A percentile compares a stretch with the other conserved stretches of the same genome.
Evolutionary conservation across 352 stramenopile species (phyloP).

Genomic region (Globisporangium ultimum): DNA sequence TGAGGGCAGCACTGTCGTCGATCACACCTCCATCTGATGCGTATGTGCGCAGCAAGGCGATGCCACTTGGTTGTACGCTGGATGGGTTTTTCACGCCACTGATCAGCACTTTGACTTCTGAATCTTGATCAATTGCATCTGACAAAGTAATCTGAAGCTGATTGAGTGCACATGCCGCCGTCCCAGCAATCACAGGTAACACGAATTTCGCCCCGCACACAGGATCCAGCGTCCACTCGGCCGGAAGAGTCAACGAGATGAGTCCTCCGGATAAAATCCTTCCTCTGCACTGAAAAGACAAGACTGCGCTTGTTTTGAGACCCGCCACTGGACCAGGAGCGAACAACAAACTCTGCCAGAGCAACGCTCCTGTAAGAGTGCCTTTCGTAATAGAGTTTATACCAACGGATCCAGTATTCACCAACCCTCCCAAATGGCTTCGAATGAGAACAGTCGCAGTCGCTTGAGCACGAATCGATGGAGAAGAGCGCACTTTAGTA

Average conservation of each 20-base stretch:
- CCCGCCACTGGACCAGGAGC: constrained; percentile 50
- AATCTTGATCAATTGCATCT: constrained; percentile 35
- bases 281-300: constrained; percentile 40
- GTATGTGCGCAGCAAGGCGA: constrained; percentile 21
- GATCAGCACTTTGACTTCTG: constrained; percentile 32
- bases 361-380: constrained; percentile 28
- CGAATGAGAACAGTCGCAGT: constrained; percentile 19
- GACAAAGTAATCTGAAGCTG: constrained; percentile 28
- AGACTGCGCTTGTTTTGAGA: constrained; percentile 33
- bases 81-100: constrained; percentile 43
- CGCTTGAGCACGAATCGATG: constrained; percentile 28
- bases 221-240: constrained; percentile 38
- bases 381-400: constrained; percentile 36
- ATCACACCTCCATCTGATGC: constrained; percentile 45
- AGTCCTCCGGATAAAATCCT: constrained; percentile 27
- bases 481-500: constrained; percentile 40
- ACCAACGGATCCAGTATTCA: constrained; percentile 35
- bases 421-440: constrained; percentile 44
- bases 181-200: constrained; percentile 25
- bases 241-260: constrained; percentile 38
- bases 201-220: constrained; percentile 31
- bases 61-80: constrained; percentile 26
- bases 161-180: constrained; percentile 28
- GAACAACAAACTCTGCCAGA: constrained; percentile 42
- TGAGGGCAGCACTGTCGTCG: constrained; percentile 30